Evolutionary conservation across 768 basidiomycete genomes (phyloP), one percentile per base, ranked within the genome.

Genomic region (Boletus edulis): DNA sequence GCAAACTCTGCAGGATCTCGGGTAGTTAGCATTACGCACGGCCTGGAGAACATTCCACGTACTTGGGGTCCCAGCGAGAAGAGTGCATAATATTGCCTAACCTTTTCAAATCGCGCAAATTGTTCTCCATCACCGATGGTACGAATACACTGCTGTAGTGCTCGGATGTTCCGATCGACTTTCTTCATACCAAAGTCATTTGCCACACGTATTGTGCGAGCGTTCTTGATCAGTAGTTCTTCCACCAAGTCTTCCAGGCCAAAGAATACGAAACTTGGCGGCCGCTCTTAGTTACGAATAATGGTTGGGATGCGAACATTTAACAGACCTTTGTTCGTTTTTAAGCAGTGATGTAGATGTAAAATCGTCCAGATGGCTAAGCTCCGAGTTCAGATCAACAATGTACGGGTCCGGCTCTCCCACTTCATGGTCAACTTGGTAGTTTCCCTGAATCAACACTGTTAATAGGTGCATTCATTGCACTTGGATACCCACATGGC

Each of bases 361-460:
- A 54, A 82, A 78, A 54, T 89, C 91, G 56, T 95, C 89, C 61
- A 83, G 86, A 61, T 84, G 78, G 18, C 84, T 81, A 4, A 98
- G 73, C 59, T 94, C 89, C 11, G 76, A 76, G 62, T 94, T 97
- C 48, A 98, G 77, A 67, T 96, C 93, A 31, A 89, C 77, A 47
- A 97, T 80, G 65, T 93, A 86, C 10, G 91, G 84, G 68, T 98
- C 96, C 1, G 94, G 96, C 64, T 96, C 94, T n/a, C 82, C 79
- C 5, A 87, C 86, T 69, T 95, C 94, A 57, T 84, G 82, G 27
- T 90, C 87, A 24, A 92, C 78, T 46, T 79, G 77, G 67, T 96
- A 96, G 57, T 91, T 88, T 35, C 94, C 93, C 94, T 97, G 61
- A 5, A 62, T 39, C 43, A 18, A 34, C 37, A 17, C 32, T 46